phyloP scores from a whole-genome alignment of 441 rosid genomes.

The Mallotus japonicus region DNA sequence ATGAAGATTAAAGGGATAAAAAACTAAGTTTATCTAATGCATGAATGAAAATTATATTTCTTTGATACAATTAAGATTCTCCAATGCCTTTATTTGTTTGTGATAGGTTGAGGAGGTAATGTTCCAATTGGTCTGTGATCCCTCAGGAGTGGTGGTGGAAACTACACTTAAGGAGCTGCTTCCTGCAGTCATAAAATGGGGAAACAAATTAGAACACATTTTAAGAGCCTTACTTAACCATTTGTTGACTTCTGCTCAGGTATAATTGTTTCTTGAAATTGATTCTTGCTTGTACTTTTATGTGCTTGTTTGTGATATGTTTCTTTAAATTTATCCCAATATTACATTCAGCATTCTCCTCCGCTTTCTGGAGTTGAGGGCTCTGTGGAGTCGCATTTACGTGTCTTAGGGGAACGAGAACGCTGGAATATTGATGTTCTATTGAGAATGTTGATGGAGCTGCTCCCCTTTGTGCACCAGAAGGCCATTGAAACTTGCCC shows the following conservation, averaged over 20 bases:
- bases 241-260: conserved; percentile 80
- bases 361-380: conserved; percentile 98
- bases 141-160: conserved; percentile 92
- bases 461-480: conserved; percentile 74
- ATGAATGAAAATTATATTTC: not conserved
- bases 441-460: conserved; percentile 74
- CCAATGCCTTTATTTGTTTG: conserved; percentile 32
- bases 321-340: conserved; percentile 16
- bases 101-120: conserved; percentile 90
- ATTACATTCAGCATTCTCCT: conserved; percentile 70
- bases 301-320: conserved; percentile 18
- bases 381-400: conserved; percentile 84
- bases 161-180: conserved; percentile 79
- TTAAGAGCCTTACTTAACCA: conserved; percentile 79
- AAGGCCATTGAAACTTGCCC: conserved; percentile 85
- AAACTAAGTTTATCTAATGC: conserved; percentile 1
- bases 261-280: conserved; percentile 29
- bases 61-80: conserved; percentile 22
- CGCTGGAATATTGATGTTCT: conserved; percentile 93
- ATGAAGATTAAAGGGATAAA: conserved; percentile 22
- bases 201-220: conserved; percentile 78
- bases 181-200: conserved; percentile 88
- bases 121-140: conserved; percentile 92
- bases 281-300: conserved; percentile 16
- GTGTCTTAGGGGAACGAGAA: conserved; percentile 88